phyloP scores from a whole-genome alignment of 768 basidiomycete genomes.

The Mycena indigotica region DNA sequence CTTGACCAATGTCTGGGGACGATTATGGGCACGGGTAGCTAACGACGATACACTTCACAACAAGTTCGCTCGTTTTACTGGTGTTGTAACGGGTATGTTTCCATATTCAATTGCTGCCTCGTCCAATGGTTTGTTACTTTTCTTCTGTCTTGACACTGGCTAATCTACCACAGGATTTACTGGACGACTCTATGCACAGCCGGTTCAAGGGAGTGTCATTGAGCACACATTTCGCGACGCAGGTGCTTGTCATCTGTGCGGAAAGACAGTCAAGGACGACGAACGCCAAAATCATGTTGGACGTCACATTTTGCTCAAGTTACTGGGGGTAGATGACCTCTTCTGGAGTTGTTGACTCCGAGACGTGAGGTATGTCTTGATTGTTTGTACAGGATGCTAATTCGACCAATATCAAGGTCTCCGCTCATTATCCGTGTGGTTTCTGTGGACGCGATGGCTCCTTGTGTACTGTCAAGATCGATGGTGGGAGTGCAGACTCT shows the following conservation, averaged over 20 bases:
- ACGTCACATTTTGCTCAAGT: conserved; percentile 15
- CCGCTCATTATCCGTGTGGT: conserved; percentile 26
- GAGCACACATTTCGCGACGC: not conserved
- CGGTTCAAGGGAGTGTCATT: not conserved
- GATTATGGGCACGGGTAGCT: not conserved
- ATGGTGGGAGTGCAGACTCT: conserved; percentile 23
- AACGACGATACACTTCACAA: not conserved
- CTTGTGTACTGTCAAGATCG: conserved; percentile 14
- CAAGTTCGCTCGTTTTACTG: not conserved
- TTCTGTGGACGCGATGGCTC: conserved; percentile 26
- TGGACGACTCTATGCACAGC: not conserved
- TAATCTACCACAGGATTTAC: not conserved
- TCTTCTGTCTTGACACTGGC: too few relatives aligned
- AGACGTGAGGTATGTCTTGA: not conserved
- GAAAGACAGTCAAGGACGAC: not conserved
- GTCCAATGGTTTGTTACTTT: too few relatives aligned
- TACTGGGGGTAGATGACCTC: conserved; percentile 12
- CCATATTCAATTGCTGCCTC: not conserved
- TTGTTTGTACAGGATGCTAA: too few relatives aligned
- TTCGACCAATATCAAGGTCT: conserved; percentile 14
- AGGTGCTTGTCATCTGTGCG: conserved; percentile 17
- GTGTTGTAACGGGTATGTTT: not conserved
- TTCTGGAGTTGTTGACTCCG: not conserved
- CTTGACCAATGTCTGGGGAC: not conserved
- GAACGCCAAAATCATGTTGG: conserved; percentile 27